Evolutionary conservation across 768 basidiomycete species (phyloP).

Genomic region (Rhodotorula toruloides): DNA sequence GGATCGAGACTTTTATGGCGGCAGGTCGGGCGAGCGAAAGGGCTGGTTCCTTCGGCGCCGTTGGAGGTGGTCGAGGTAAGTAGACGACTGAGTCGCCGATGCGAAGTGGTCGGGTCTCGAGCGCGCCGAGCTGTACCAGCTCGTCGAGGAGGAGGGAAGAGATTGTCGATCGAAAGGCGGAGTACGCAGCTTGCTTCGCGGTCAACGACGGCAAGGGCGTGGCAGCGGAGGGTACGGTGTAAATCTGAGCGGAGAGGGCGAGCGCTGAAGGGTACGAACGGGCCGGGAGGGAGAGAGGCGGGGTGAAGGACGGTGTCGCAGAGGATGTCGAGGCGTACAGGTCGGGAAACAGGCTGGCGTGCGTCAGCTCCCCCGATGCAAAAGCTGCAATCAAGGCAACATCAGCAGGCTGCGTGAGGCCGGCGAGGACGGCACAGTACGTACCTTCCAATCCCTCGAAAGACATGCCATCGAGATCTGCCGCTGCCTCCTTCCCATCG

Average conservation of each 20-base stretch:
- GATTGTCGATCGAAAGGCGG: slow-evolving; percentile 9
- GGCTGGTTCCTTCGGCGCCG: not conserved
- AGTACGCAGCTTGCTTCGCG: slow-evolving; percentile 1
- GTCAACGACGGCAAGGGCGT: not conserved
- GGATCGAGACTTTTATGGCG: not conserved
- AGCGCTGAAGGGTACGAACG: slow-evolving; percentile 41
- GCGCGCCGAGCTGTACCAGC: not conserved
- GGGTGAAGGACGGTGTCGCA: not conserved
- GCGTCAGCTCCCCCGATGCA: slow-evolving; percentile 42
- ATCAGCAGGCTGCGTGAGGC: not conserved
- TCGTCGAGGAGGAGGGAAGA: slow-evolving; percentile 6
- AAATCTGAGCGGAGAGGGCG: slow-evolving; percentile 43
- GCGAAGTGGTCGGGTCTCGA: not conserved
- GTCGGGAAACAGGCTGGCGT: slow-evolving; percentile 40
- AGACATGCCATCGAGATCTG: not conserved
- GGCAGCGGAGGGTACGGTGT: slow-evolving; percentile 29
- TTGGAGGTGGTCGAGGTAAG: slow-evolving; percentile 4
- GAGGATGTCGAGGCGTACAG: slow-evolving; percentile 9
- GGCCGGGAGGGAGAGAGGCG: slow-evolving; percentile 32
- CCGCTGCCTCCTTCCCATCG: not conserved
- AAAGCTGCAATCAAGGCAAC: not conserved
- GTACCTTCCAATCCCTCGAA: slow-evolving; percentile 10
- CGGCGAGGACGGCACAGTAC: not conserved
- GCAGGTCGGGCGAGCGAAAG: not conserved
- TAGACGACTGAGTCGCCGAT: not conserved